Percentiles rank a stretch among this genome's conserved stretches.
Evolutionary conservation across 441 rosid species (phyloP).

Genomic region (Gossypium trilobum): DNA sequence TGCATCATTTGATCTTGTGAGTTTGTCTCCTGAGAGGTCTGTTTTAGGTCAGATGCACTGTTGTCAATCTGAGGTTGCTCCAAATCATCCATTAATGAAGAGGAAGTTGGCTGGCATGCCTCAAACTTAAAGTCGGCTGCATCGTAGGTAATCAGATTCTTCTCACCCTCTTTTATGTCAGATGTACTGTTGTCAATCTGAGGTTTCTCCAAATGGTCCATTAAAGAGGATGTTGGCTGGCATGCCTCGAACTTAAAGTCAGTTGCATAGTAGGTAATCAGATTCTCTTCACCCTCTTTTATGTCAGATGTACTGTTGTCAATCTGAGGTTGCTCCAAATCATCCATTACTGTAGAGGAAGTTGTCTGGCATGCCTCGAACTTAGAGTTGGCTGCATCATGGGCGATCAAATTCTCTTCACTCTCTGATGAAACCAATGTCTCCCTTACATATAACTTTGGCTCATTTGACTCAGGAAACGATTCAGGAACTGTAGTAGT

Average conservation of each 20-base stretch:
- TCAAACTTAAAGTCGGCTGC: conserved; percentile 29
- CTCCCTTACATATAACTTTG: conserved; percentile 22
- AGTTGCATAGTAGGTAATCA: too few relatives aligned
- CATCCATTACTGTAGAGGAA: conserved; percentile 20
- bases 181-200: too few relatives aligned
- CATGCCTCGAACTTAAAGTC: too few relatives aligned
- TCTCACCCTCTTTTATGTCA: conserved; percentile 24
- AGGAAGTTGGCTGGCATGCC: conserved; percentile 20
- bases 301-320: conserved; percentile 21
- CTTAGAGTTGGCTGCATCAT: conserved; percentile 29
- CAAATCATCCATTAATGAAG: conserved; percentile 20
- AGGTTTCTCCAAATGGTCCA: too few relatives aligned
- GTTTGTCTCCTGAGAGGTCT: conserved; percentile 30
- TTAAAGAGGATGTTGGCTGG: too few relatives aligned
- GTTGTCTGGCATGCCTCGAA: conserved; percentile 23
- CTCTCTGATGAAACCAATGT: conserved; percentile 24
- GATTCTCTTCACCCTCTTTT: not conserved
- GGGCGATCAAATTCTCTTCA: conserved; percentile 34
- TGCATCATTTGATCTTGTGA: conserved; percentile 24
- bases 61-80: conserved; percentile 34
- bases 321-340: conserved; percentile 31
- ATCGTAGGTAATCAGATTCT: conserved; percentile 31
- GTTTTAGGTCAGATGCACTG: conserved; percentile 27
- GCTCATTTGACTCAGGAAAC: conserved; percentile 24
- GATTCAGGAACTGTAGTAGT: conserved; percentile 28